Percentiles rank a stretch among this genome's conserved stretches.
Evolutionary conservation across 176 grass and related monocot genomes (phyloP).

Genomic region (Raddia distichophylla): DNA sequence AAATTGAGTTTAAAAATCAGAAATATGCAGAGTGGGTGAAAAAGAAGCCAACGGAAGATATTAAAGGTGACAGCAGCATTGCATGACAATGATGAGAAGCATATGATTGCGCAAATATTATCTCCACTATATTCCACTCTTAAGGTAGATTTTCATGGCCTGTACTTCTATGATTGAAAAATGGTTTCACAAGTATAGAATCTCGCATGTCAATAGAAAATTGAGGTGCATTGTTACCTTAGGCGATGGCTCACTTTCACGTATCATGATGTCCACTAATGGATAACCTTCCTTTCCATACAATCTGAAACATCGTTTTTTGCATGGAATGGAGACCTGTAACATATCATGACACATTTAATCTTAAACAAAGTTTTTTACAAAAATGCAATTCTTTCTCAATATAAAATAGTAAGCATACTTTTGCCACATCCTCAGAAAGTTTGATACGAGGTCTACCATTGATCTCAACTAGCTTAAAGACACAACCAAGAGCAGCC

Average conservation of each 20-base stretch:
- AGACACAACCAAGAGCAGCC: slow-evolving; percentile 98
- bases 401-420: slow-evolving; percentile 37
- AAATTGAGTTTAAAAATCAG: slow-evolving; percentile 31
- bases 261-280: slow-evolving; percentile 91
- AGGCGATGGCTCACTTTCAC: slow-evolving; percentile 85
- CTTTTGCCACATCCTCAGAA: slow-evolving; percentile 97
- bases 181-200: slow-evolving; percentile 17
- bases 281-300: slow-evolving; percentile 93
- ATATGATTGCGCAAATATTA: not conserved
- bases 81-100: slow-evolving; percentile 10
- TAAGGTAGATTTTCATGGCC: slow-evolving; percentile 11
- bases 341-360: slow-evolving; percentile 22
- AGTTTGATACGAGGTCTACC: slow-evolving; percentile 95
- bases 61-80: not conserved
- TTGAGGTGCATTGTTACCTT: slow-evolving; percentile 49
- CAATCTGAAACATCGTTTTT: slow-evolving; percentile 90
- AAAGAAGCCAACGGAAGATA: slow-evolving; percentile 20
- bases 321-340: slow-evolving; percentile 97
- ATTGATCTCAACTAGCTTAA: slow-evolving; percentile 99
- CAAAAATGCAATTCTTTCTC: not conserved
- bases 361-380: slow-evolving; percentile 4
- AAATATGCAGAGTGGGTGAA: not conserved
- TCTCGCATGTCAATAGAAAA: slow-evolving; percentile 30
- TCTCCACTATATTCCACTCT: slow-evolving; percentile 14
- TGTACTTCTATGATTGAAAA: slow-evolving; percentile 28